phyloP scores from a whole-genome alignment of 768 basidiomycete genomes.

The Sutorius australiensis region DNA sequence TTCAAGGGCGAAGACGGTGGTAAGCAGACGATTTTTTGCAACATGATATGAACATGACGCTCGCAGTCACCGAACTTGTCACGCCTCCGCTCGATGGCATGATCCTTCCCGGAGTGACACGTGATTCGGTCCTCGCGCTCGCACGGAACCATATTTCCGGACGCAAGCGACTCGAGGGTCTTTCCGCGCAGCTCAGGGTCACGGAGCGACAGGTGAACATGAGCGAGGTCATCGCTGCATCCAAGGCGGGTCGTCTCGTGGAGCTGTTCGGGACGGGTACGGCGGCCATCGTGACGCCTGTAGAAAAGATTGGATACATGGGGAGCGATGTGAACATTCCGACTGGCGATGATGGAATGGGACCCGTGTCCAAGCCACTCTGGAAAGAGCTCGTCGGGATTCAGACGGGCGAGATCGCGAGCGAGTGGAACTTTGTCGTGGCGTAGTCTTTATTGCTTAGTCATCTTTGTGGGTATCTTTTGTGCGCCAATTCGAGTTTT shows the following conservation, averaged over 20 bases:
- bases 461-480: conserved; percentile 7
- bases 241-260: conserved; percentile 39
- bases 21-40: conserved; percentile 24
- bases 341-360: conserved; percentile 70
- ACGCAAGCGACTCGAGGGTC: conserved; percentile 40
- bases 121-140: conserved; percentile 48
- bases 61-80: conserved; percentile 50
- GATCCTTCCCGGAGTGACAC: conserved; percentile 67
- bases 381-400: conserved; percentile 52
- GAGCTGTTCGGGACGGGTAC: conserved; percentile 52
- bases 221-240: conserved; percentile 60
- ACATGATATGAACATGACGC: neutral
- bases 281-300: conserved; percentile 51
- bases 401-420: conserved; percentile 72
- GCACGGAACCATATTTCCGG: conserved; percentile 56
- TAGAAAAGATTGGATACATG: conserved; percentile 55
- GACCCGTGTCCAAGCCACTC: conserved; percentile 52
- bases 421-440: conserved; percentile 74
- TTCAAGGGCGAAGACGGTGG: conserved; percentile 69
- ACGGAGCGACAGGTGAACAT: conserved; percentile 73
- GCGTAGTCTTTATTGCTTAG: conserved; percentile 1
- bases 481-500: neutral
- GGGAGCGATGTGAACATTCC: conserved; percentile 53
- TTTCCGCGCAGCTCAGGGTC: conserved; percentile 55
- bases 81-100: conserved; percentile 65